These are phyloP conservation scores for Silene noctiflora DNA, from an alignment of 179 eudicot species.

Conservation along the genomic window DNA sequence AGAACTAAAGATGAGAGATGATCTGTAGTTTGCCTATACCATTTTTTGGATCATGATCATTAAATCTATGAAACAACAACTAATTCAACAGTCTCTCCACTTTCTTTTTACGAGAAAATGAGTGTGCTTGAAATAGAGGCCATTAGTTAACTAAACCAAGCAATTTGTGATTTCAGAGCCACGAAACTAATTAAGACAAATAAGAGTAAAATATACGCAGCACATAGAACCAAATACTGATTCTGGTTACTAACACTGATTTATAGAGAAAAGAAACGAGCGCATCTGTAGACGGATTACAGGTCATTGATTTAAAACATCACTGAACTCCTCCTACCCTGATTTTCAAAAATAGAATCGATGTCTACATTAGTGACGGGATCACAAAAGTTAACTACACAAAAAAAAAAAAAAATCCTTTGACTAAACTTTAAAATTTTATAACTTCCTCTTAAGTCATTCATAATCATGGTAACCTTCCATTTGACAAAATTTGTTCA, in stretches of 20 bases:
- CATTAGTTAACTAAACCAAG: not conserved
- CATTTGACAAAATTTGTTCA: not conserved
- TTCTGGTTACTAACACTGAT: not conserved
- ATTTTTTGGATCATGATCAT: not conserved
- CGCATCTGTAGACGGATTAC: not conserved
- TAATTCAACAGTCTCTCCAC: not conserved
- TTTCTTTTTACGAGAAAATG: not conserved
- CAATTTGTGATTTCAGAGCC: constrained; percentile 12
- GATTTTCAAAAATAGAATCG: not conserved
- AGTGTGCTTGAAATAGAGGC: constrained; percentile 4
- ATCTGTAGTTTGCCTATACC: not conserved
- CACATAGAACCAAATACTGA: not conserved
- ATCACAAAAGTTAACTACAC: not conserved
- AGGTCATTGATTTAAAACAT: not conserved
- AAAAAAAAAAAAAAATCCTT: not conserved
- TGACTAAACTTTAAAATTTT: not conserved
- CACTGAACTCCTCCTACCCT: not conserved
- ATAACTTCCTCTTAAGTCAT: too few species aligned
- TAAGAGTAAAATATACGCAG: not conserved
- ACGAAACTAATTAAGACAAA: not conserved
- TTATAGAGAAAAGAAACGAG: not conserved
- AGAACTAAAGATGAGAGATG: not conserved
- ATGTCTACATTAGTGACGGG: not conserved
- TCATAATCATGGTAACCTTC: not conserved
- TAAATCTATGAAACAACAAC: not conserved